Evolutionary conservation across 257 asterid species (phyloP).

Genomic region (Jacaranda mimosifolia): DNA sequence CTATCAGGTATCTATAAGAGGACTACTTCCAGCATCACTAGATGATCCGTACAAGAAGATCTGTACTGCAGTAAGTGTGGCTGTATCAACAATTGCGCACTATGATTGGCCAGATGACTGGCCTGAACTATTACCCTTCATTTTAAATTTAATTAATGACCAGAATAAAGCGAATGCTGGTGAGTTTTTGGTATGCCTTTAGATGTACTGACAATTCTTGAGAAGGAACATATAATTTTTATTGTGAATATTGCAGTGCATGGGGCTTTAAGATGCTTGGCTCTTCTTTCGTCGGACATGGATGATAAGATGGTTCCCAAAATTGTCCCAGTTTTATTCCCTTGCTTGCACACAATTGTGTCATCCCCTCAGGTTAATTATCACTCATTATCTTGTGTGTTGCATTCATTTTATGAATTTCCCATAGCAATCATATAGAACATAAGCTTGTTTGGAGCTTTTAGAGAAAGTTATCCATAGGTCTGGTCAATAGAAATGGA

Average conservation of each 20-base stretch:
- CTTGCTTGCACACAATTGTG: constrained; percentile 76
- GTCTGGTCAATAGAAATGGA: constrained; percentile 9
- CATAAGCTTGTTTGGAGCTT: constrained; percentile 15
- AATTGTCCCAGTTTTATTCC: constrained; percentile 80
- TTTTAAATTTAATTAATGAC: constrained; percentile 67
- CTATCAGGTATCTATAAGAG: constrained; percentile 70
- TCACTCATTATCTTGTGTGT: constrained; percentile 32
- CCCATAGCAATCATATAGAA: constrained; percentile 3
- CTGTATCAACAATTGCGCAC: constrained; percentile 82
- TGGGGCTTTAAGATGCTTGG: constrained; percentile 94
- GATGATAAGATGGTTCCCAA: constrained; percentile 89
- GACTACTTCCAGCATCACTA: constrained; percentile 71
- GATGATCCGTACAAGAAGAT: constrained; percentile 84
- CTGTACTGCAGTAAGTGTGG: constrained; percentile 89
- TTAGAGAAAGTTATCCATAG: background rate
- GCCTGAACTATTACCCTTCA: constrained; percentile 86
- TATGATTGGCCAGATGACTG: constrained; percentile 97
- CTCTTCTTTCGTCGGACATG: constrained; percentile 88
- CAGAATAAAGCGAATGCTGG: constrained; percentile 79
- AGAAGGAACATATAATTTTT: constrained; percentile 14
- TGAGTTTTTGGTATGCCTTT: constrained; percentile 46
- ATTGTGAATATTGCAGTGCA: constrained; percentile 65
- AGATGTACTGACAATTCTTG: constrained; percentile 1
- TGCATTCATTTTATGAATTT: constrained; percentile 27
- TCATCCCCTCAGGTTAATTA: constrained; percentile 90